Conservation (phyloP, 768 basidiomycete species). For the Amanita phalloides region DNA sequence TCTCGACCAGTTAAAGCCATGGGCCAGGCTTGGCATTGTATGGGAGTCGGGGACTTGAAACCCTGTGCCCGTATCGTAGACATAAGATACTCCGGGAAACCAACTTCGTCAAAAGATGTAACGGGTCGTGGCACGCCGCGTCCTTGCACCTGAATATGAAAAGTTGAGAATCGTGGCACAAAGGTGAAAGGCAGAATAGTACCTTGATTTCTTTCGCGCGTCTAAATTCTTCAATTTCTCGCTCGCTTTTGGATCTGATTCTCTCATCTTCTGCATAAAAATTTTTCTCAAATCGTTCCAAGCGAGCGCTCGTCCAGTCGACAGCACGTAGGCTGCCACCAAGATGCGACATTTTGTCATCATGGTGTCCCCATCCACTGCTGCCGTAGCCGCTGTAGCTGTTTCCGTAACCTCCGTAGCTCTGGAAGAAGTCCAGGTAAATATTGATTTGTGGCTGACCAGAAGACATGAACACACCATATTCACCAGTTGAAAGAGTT, state of each 20-base stretch:
- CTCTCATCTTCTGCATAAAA: conserved; percentile 90
- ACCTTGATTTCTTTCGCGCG: conserved; percentile 83
- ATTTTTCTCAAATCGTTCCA: conserved; percentile 94
- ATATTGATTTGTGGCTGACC: background rate
- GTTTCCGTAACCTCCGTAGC: conserved; percentile 31
- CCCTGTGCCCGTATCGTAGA: conserved; percentile 89
- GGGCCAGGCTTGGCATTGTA: conserved; percentile 99
- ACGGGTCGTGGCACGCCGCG: conserved; percentile 83
- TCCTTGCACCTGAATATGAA: conserved; percentile 63
- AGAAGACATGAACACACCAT: conserved; percentile 5
- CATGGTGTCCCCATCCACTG: conserved; percentile 42
- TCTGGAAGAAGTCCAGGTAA: conserved; percentile 17
- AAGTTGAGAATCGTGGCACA: conserved; percentile 1
- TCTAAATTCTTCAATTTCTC: conserved; percentile 85
- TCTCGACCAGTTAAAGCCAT: conserved; percentile 95
- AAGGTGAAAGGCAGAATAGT: background rate
- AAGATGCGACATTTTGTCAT: conserved; percentile 71
- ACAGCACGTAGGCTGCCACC: conserved; percentile 75
- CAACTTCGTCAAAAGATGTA: conserved; percentile 85
- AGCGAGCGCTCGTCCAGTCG: conserved; percentile 69
- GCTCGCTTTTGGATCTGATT: conserved; percentile 65
- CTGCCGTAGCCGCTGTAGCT: conserved; percentile 32
- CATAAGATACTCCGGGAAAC: conserved; percentile 96
- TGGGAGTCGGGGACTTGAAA: conserved; percentile 83
- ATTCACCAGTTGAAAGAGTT: background rate